Percentiles rank a stretch among this genome's conserved stretches.
Conservation (phyloP, 345 rosid species). For the Punica granatum region DNA sequence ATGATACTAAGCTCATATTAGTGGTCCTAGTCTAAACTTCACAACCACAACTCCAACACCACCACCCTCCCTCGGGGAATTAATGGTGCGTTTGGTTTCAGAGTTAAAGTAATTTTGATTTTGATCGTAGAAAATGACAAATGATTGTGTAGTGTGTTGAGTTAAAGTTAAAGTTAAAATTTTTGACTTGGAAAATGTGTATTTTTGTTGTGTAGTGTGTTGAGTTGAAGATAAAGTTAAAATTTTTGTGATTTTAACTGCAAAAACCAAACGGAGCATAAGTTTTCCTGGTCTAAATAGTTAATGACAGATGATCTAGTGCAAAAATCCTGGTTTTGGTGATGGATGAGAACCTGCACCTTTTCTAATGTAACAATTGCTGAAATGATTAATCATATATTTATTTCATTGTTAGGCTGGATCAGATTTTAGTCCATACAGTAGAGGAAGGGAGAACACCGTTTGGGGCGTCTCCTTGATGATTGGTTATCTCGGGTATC, state of each 20-base stretch:
- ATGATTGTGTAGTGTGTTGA: too few relatives aligned
- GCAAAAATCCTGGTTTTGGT: not conserved
- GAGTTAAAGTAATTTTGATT: too few relatives aligned
- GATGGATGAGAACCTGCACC: not conserved
- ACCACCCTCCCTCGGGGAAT: too few relatives aligned
- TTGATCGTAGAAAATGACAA: too few relatives aligned
- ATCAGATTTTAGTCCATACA: conserved; percentile 69
- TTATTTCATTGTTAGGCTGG: conserved; percentile 54
- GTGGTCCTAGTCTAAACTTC: not conserved
- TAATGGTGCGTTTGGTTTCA: too few relatives aligned
- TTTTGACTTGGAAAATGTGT: too few relatives aligned
- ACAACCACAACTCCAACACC: too few relatives aligned
- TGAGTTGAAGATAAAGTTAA: too few relatives aligned
- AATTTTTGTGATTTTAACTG: too few relatives aligned
- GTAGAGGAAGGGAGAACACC: conserved; percentile 84
- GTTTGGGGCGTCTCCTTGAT: conserved; percentile 88
- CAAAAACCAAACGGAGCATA: too few relatives aligned
- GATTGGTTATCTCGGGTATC: conserved; percentile 92
- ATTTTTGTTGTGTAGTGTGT: too few relatives aligned
- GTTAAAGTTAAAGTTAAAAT: too few relatives aligned
- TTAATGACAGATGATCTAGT: not conserved
- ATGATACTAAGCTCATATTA: not conserved
- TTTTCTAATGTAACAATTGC: not conserved
- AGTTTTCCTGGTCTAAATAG: not conserved
- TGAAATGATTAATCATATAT: not conserved